phyloP scores from a whole-genome alignment of 202 grass and related monocot species.

The Eragrostis tef region DNA sequence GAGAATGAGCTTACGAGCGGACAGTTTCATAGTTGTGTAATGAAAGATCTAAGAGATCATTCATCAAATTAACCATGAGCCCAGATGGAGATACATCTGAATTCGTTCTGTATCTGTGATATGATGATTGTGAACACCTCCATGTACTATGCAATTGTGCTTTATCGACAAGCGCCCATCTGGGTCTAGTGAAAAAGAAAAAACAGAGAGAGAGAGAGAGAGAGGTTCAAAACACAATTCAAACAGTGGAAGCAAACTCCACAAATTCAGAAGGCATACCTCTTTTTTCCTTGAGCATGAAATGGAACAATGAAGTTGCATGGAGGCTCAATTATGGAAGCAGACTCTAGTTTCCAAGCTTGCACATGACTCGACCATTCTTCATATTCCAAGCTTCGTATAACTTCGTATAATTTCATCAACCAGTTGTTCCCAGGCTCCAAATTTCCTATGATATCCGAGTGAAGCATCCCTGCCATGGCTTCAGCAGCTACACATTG shows the following conservation, averaged over 20 bases:
- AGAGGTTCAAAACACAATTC: conserved; percentile 25
- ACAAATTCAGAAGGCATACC: conserved; percentile 52
- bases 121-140: conserved; percentile 90
- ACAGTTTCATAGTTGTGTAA: conserved; percentile 97
- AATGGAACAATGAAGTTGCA: conserved; percentile 92
- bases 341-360: conserved; percentile 88
- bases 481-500: conserved; percentile 98
- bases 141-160: conserved; percentile 87
- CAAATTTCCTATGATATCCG: conserved; percentile 65
- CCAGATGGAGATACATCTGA: conserved; percentile 68
- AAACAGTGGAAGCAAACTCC: conserved; percentile 26
- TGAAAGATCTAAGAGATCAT: conserved; percentile 91
- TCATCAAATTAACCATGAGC: conserved; percentile 71
- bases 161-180: conserved; percentile 93
- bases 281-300: conserved; percentile 87
- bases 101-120: conserved; percentile 84
- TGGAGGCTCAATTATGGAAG: conserved; percentile 83
- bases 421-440: conserved; percentile 72
- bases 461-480: conserved; percentile 91
- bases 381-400: conserved; percentile 93
- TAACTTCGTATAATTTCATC: conserved; percentile 51
- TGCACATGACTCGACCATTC: conserved; percentile 91
- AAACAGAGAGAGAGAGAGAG: no score
- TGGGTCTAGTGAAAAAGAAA: conserved; percentile 65
- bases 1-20: conserved; percentile 71